A percentile compares a stretch with the other conserved stretches of the same genome.
Conservation (phyloP, 1,284 basidiomycete species). For the Puccinia novopanici region DNA sequence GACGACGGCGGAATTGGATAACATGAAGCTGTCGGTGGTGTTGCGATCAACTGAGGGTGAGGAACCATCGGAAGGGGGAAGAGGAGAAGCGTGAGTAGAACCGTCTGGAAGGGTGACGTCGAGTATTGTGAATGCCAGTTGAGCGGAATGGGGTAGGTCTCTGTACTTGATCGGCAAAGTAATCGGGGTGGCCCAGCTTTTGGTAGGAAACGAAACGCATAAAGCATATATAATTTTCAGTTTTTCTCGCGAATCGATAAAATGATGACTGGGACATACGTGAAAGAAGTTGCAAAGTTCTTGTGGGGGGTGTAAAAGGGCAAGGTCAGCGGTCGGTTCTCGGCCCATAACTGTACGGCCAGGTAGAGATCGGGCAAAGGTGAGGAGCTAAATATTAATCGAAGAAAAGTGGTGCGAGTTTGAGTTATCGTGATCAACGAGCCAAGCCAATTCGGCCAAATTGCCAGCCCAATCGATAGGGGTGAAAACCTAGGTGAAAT, state of each 20-base stretch:
- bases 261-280: slow-evolving; percentile 62
- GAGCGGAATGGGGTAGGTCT: slow-evolving; percentile 81
- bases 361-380: slow-evolving; percentile 86
- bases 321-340: slow-evolving; percentile 87
- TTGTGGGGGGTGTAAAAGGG: slow-evolving; percentile 90
- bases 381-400: slow-evolving; percentile 48
- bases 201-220: slow-evolving; percentile 26
- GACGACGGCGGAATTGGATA: slow-evolving; percentile 37
- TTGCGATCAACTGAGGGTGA: slow-evolving; percentile 59
- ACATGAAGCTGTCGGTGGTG: slow-evolving; percentile 43
- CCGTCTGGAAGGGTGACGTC: slow-evolving; percentile 69
- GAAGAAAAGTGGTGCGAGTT: slow-evolving; percentile 54
- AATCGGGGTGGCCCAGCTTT: slow-evolving; percentile 92
- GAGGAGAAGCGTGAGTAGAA: slow-evolving; percentile 70
- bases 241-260: neutral
- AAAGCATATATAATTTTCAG: neutral
- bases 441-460: neutral
- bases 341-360: slow-evolving; percentile 82
- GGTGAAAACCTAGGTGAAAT: slow-evolving; percentile 16
- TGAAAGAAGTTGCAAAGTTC: slow-evolving; percentile 79
- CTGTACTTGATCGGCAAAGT: slow-evolving; percentile 86
- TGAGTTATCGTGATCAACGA: slow-evolving; percentile 7
- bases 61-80: slow-evolving; percentile 85
- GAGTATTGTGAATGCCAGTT: slow-evolving; percentile 91
- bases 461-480: neutral